Percentiles rank a stretch among this genome's conserved stretches.
These are phyloP conservation scores for Pythium aristosporum DNA, from an alignment of 352 stramenopile species.

Conservation along the genomic window DNA sequence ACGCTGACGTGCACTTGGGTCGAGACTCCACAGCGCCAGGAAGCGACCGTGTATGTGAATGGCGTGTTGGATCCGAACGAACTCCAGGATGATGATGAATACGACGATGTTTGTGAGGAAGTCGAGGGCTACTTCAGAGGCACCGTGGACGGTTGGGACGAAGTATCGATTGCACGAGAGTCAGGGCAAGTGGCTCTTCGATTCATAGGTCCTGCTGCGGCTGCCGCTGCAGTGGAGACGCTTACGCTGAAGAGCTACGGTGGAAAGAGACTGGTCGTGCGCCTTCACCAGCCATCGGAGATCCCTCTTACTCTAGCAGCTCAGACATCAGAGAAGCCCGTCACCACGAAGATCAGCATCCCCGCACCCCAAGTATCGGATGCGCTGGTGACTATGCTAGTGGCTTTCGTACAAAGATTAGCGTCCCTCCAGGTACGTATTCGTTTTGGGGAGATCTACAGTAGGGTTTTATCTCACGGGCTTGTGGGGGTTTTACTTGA, in stretches of 20 bases:
- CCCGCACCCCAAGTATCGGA: slow-evolving; percentile 3
- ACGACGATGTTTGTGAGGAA: slow-evolving; percentile 41
- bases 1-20: slow-evolving; percentile 17
- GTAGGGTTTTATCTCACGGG: not conserved
- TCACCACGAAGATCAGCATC: not conserved
- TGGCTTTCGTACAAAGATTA: slow-evolving; percentile 35
- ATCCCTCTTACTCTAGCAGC: not conserved
- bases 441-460: too few species aligned
- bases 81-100: slow-evolving; percentile 54
- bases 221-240: not conserved
- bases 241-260: slow-evolving; percentile 9
- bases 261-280: not conserved
- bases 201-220: not conserved
- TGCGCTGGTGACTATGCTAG: slow-evolving; percentile 11
- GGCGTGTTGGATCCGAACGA: slow-evolving; percentile 46
- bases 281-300: not conserved
- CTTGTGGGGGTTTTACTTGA: too few species aligned
- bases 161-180: slow-evolving; percentile 23
- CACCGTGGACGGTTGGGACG: slow-evolving; percentile 16
- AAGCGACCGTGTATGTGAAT: slow-evolving; percentile 13
- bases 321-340: not conserved
- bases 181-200: slow-evolving; percentile 9
- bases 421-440: slow-evolving; percentile 31
- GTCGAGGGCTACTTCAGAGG: slow-evolving; percentile 31
- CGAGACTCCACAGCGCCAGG: not conserved